Evolutionary conservation across 2,329 filamentous ascomycete species (phyloP).

Genomic region (Diaporthe caulivora): DNA sequence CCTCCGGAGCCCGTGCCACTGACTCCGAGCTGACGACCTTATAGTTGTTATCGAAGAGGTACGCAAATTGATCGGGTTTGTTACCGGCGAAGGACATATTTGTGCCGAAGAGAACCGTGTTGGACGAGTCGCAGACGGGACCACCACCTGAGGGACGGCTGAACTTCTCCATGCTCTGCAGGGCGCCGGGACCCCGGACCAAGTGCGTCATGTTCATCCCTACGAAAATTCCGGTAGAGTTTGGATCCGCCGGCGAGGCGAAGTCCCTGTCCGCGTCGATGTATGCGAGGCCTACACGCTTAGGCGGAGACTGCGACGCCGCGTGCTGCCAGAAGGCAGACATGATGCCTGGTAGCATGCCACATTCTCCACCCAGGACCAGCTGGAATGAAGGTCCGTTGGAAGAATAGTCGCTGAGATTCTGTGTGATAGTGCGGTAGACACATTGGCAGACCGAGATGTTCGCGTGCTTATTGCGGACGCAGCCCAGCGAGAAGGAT

Average conservation of each 20-base stretch:
- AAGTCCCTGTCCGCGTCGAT: constrained; percentile 22
- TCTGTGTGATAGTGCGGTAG: not conserved
- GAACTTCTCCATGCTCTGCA: constrained; percentile 7
- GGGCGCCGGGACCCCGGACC: not conserved
- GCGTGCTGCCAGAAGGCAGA: constrained; percentile 11
- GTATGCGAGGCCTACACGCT: constrained; percentile 10
- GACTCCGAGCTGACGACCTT: constrained; percentile 29
- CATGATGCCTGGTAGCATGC: constrained; percentile 13
- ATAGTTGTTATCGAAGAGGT: constrained; percentile 15
- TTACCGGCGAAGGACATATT: constrained; percentile 2
- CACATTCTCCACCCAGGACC: constrained; percentile 10
- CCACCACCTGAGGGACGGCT: not conserved
- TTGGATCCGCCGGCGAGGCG: not conserved
- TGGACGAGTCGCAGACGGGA: constrained; percentile 16
- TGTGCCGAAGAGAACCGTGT: constrained; percentile 17
- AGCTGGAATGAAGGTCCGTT: constrained; percentile 2
- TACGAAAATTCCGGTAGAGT: constrained; percentile 2
- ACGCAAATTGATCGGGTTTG: constrained; percentile 10
- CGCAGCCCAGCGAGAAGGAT: not conserved
- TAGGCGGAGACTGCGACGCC: not conserved
- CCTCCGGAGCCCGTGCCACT: constrained; percentile 2
- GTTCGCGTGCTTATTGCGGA: not conserved
- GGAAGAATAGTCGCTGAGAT: not conserved
- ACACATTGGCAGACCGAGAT: not conserved
- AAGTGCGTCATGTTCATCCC: constrained; percentile 21